Evolutionary conservation across 345 rosid species (phyloP), one percentile per base, ranked within the genome.

Genomic region (Syzygium grande): DNA sequence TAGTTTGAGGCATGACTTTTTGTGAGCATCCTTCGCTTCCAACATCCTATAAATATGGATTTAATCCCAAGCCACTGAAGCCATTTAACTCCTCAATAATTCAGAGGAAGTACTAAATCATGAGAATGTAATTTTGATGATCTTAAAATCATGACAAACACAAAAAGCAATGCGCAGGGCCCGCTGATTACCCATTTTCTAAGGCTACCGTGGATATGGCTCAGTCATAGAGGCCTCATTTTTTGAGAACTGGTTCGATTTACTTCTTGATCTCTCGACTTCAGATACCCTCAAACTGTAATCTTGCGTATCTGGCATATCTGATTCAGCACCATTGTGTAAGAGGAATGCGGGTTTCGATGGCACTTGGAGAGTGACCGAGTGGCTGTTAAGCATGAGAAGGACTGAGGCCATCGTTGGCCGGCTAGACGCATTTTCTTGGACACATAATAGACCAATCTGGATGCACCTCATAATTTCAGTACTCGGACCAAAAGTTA

Each of bases 401-500:
- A 80, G 90, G 52, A 94, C 85, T 2, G 92, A 46, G 34, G 90
- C 88, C 95, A 92, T 94, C 9, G 92, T 92, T 52, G 96, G 96
- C 56, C 96, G 91, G 59, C 13, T 87, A 1, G 89, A 89, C 4
- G 85, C 65, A 73, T 89, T 93, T 80, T 93, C 92, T 88, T 95
- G 98, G 86, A 92, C 93, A n/a, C 96, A 94, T 13, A 93, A 89
- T 14, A 94, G 78, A 7, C 92, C 95, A 16, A 95, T 91, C 77
- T 94, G 94, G 58, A 96, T 90, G 90, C 96, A 93, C 89, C 92
- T 93, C 85, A 88, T 85, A 79, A 92, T 90, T 79, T 94, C 95
- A 51, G 52, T 79, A 30, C 87, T 58, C 7, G 92, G 90, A 73
- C 90, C 88, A 10, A 30, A 79, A 7, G 83, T 86, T 78, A 96